Evolutionary conservation across 768 basidiomycete genomes (phyloP).

Genomic region (Suillus brevipes): DNA sequence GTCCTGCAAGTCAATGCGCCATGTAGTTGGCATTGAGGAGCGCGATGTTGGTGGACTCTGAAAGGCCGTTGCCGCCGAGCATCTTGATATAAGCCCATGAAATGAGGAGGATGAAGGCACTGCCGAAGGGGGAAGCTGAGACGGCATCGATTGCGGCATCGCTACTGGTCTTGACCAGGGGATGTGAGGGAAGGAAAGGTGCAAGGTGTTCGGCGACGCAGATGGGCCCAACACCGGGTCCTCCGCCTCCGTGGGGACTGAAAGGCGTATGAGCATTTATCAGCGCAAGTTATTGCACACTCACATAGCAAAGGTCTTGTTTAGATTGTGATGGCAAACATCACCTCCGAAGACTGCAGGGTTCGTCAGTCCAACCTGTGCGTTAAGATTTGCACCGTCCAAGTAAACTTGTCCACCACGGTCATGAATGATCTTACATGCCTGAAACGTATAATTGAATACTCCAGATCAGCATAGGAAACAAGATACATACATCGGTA

Average conservation of each 20-base stretch:
- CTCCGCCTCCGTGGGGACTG: conserved; percentile 96
- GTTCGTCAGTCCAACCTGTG: conserved; percentile 90
- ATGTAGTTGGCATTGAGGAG: conserved; percentile 98
- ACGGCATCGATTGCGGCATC: conserved; percentile 82
- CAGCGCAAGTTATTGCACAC: conserved; percentile 23
- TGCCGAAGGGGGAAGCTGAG: conserved; percentile 90
- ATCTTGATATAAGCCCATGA: conserved; percentile 99
- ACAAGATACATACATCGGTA: conserved; percentile 49
- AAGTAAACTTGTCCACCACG: conserved; percentile 97
- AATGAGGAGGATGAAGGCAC: conserved; percentile 91
- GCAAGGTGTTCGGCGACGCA: conserved; percentile 92
- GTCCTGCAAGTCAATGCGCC: conserved; percentile 78
- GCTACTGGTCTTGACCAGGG: conserved; percentile 65
- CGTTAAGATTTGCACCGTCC: conserved; percentile 93
- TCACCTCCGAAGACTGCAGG: conserved; percentile 96
- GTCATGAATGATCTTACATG: conserved; percentile 91
- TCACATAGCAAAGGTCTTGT: conserved; percentile 96
- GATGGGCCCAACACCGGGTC: conserved; percentile 95
- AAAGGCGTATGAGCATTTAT: conserved; percentile 2
- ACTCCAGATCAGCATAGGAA: background rate
- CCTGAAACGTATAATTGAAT: conserved; percentile 39
- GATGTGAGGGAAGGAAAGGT: conserved; percentile 92
- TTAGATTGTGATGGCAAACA: conserved; percentile 96
- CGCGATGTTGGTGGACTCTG: conserved; percentile 82
- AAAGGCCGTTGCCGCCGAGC: conserved; percentile 93